A percentile compares a stretch with the other conserved stretches of the same genome.
phyloP scores from a whole-genome alignment of 2,329 filamentous ascomycete genomes.

The Fusarium napiforme region DNA sequence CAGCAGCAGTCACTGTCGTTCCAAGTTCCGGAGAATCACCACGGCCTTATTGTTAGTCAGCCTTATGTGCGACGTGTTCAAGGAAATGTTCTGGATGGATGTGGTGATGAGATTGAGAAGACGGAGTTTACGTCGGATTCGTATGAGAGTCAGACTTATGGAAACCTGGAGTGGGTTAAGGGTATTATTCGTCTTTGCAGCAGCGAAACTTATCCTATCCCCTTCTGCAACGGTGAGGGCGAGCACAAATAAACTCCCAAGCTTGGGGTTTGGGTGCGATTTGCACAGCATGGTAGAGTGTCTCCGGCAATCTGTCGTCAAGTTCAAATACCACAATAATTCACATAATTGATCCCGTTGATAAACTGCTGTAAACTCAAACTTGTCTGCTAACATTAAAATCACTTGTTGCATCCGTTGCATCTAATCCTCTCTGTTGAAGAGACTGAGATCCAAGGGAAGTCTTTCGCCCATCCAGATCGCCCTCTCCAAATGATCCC shows the following conservation, averaged over 20 bases:
- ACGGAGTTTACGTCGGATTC: slow-evolving; percentile 22
- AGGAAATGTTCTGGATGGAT: slow-evolving; percentile 29
- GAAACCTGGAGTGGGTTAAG: slow-evolving; percentile 39
- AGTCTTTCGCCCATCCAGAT: slow-evolving; percentile 79
- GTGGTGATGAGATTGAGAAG: slow-evolving; percentile 25
- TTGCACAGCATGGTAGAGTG: no score
- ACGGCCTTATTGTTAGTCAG: slow-evolving; percentile 40
- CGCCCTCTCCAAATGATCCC: slow-evolving; percentile 74
- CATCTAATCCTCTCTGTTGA: slow-evolving; percentile 7
- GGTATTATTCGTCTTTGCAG: slow-evolving; percentile 38
- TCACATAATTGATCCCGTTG: background rate
- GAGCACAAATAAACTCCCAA: slow-evolving; percentile 14
- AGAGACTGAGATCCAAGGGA: slow-evolving; percentile 61
- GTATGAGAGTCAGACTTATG: slow-evolving; percentile 32
- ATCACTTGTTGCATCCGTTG: accelerated
- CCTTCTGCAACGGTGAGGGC: slow-evolving; percentile 37
- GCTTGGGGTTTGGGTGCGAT: accelerated
- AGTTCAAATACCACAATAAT: background rate
- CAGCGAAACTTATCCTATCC: slow-evolving; percentile 35
- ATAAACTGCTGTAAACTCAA: background rate
- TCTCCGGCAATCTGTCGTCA: no score
- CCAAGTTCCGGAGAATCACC: slow-evolving; percentile 23
- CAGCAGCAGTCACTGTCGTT: slow-evolving; percentile 32
- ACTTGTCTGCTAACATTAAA: accelerated
- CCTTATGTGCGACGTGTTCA: slow-evolving; percentile 36